phyloP scores from a whole-genome alignment of 2,329 filamentous ascomycete genomes.

The Fusarium temperatum region DNA sequence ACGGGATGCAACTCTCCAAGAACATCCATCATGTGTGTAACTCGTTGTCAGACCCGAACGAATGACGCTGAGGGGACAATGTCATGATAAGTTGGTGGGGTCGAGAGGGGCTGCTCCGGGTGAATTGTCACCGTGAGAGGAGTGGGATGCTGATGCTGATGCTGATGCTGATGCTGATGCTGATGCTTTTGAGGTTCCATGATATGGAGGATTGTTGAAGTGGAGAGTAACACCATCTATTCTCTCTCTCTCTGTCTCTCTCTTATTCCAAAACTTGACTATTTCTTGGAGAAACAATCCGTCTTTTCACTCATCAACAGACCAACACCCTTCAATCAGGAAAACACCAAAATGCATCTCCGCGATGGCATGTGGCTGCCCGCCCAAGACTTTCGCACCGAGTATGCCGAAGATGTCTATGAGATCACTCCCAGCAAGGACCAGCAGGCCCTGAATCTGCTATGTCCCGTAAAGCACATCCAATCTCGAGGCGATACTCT shows the following conservation, averaged over 20 bases:
- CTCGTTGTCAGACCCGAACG: slow-evolving; percentile 19
- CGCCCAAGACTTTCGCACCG: slow-evolving; percentile 66
- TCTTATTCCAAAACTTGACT: slow-evolving; percentile 10
- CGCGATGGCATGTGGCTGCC: slow-evolving; percentile 68
- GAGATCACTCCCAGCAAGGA: slow-evolving; percentile 56
- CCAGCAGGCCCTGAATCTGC: slow-evolving; percentile 59
- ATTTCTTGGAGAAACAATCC: slow-evolving; percentile 1
- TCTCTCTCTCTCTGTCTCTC: neutral
- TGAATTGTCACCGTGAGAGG: slow-evolving; percentile 30
- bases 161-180: neutral
- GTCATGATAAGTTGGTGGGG: slow-evolving; percentile 36
- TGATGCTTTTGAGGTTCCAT: slow-evolving; percentile 20
- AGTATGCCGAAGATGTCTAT: slow-evolving; percentile 73
- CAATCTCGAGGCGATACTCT: slow-evolving; percentile 63
- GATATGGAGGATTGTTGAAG: slow-evolving; percentile 20
- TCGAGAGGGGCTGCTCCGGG: slow-evolving; percentile 36
- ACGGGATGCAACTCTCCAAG: slow-evolving; percentile 17
- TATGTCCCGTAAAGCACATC: slow-evolving; percentile 66
- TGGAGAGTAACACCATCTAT: slow-evolving; percentile 22
- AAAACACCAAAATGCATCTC: slow-evolving; percentile 43
- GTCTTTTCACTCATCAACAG: neutral
- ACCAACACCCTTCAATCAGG: neutral
- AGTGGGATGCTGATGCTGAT: neutral
- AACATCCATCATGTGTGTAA: slow-evolving; percentile 1
- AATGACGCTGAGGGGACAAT: slow-evolving; percentile 23